Evolutionary conservation across 768 basidiomycete genomes (phyloP), one percentile per base, ranked within the genome.

Genomic region (Leccinum aurantiacum): DNA sequence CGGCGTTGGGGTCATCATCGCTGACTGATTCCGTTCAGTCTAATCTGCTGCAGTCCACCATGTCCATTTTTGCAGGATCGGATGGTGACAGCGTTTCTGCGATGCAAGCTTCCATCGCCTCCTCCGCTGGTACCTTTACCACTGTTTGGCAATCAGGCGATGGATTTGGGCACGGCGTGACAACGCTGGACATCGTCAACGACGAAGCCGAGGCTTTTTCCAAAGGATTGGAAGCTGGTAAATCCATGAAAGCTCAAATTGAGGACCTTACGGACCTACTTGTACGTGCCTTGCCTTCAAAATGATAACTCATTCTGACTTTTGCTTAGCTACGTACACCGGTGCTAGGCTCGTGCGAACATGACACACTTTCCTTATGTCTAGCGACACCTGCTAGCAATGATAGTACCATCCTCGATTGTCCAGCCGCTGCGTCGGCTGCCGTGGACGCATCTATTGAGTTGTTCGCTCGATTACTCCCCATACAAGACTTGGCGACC

Each of bases 91-190:
- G 82, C 0, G 88, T 92, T 1, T 93, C 92, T 2, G 85, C 88
- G 0, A 84, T 97, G 17, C 96, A 98, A 73, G 95, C 95, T 1
- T 91, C 93, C 0, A 96, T 98, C 63, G 90, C 91, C 0, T 88
- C 91, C 1, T 91, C 88, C 6, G 82, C 91, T 0, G 95, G 95
- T 1, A 79, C 84, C 0, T 95, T 97, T 73, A 87, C 86, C 3
- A 85, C 83, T 14, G 81, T 99, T 13, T 98, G 96, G 96, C 84
- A 89, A 58, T 83, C 84, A 57, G 79, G 82, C 2, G 96, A 98
- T 72, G 92, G 93, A 6, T 96, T 94, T 74, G 95, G 87, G 0
- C 95, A 93, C 74, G 96, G 96, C 0, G 87, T 97, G 2, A 92
- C 93, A 3, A 89, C 82, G 47, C 76, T 87, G 22, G 83, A 86